A percentile compares a stretch with the other conserved stretches of the same genome.
Conservation (phyloP, 495 filamentous ascomycete species). For the Stereocaulon alpinum region DNA sequence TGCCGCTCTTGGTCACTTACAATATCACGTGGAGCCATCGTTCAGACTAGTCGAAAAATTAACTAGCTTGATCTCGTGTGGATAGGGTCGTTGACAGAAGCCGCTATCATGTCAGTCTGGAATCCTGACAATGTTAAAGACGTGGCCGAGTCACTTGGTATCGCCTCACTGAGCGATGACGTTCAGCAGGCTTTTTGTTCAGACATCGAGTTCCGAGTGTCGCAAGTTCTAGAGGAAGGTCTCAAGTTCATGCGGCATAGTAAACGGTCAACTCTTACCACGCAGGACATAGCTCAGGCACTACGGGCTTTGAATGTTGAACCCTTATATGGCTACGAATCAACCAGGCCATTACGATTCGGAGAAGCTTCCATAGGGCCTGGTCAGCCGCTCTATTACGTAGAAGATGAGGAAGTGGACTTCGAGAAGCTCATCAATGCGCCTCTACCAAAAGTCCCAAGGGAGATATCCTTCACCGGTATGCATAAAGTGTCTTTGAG, state of each 20-base stretch:
- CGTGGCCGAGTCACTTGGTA: constrained; percentile 90
- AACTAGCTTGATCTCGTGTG: no score
- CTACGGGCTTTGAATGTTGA: constrained; percentile 81
- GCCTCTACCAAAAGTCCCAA: constrained; percentile 83
- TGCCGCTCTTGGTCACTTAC: no score
- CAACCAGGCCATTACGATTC: constrained; percentile 72
- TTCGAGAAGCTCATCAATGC: constrained; percentile 98
- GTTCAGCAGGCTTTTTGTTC: constrained; percentile 74
- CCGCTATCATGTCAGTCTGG: constrained; percentile 55
- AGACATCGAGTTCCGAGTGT: constrained; percentile 89
- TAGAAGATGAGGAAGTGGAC: constrained; percentile 97
- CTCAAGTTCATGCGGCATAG: constrained; percentile 89
- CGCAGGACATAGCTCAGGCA: constrained; percentile 76
- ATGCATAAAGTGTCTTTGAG: constrained; percentile 16
- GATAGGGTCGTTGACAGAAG: no score
- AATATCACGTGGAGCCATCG: no score
- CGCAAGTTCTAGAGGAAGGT: constrained; percentile 84
- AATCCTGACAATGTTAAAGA: constrained; percentile 92
- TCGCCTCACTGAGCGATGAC: constrained; percentile 66
- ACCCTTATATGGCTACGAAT: constrained; percentile 91
- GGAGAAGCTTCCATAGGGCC: constrained; percentile 90
- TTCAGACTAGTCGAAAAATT: no score
- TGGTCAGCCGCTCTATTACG: constrained; percentile 92
- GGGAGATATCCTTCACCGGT: constrained; percentile 90
- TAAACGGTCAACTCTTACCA: constrained; percentile 70